Conservation (phyloP, 257 asterid species). For the Galeopsis tetrahit region DNA sequence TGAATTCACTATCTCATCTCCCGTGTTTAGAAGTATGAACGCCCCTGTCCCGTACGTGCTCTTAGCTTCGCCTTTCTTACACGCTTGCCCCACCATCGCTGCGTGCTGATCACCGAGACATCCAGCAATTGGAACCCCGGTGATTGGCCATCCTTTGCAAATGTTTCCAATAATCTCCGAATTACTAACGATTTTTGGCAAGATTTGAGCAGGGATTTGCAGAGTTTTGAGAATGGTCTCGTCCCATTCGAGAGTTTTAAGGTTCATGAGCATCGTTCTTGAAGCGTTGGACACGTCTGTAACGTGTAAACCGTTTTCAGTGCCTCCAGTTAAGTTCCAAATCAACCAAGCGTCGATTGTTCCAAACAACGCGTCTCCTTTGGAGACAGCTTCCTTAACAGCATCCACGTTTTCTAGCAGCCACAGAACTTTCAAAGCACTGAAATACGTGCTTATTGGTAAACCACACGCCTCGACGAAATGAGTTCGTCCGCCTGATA, state of each 20-base stretch:
- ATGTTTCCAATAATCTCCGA: conserved; percentile 78
- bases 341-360: conserved; percentile 93
- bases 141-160: conserved; percentile 72
- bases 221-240: conserved; percentile 51
- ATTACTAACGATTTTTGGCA: conserved; percentile 80
- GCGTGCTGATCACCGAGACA: conserved; percentile 98
- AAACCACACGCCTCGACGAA: conserved; percentile 80
- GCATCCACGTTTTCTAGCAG: conserved; percentile 73
- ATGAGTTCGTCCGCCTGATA: conserved; percentile 87
- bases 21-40: conserved; percentile 83
- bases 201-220: conserved; percentile 48
- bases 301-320: conserved; percentile 65
- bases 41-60: conserved; percentile 97
- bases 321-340: conserved; percentile 95
- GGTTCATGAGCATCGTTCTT: conserved; percentile 94
- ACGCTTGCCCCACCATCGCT: conserved; percentile 95
- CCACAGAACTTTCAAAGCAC: conserved; percentile 88
- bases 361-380: conserved; percentile 87
- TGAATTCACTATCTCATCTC: conserved; percentile 64
- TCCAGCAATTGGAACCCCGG: conserved; percentile 83
- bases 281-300: conserved; percentile 94
- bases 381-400: conserved; percentile 62
- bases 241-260: conserved; percentile 85
- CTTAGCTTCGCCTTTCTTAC: conserved; percentile 86
- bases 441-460: conserved; percentile 94